These are phyloP conservation scores for Thelonectria blattea DNA, from an alignment of 2,329 filamentous ascomycete genomes.

Conservation along the genomic window DNA sequence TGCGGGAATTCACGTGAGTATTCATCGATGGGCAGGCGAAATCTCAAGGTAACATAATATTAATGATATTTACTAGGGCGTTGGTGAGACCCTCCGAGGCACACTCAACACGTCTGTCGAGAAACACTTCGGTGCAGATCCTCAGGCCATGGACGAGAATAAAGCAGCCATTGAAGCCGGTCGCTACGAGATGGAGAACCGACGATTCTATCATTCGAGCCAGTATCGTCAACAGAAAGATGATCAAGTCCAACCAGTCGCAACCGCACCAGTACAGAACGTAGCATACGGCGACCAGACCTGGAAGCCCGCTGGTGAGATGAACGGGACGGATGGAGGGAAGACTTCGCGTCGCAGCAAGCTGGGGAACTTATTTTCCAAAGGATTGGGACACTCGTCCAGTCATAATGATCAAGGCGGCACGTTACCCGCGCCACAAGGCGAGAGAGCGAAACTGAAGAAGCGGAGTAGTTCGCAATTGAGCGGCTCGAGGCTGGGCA, in stretches of 20 bases:
- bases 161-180: conserved; percentile 33
- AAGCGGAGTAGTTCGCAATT: conserved; percentile 32
- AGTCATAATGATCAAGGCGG: conserved; percentile 6
- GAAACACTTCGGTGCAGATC: conserved; percentile 22
- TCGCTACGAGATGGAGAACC: conserved; percentile 34
- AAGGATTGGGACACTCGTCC: conserved; percentile 9
- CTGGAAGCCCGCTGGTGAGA: not conserved
- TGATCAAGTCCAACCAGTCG: not conserved
- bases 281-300: not conserved
- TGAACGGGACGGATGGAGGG: conserved; percentile 13
- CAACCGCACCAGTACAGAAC: not conserved
- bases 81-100: conserved; percentile 34
- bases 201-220: conserved; percentile 29
- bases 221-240: conserved; percentile 24
- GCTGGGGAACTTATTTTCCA: conserved; percentile 24
- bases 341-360: conserved; percentile 22
- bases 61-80: conserved; percentile 24
- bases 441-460: conserved; percentile 29
- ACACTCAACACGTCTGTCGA: conserved; percentile 35
- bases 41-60: not conserved
- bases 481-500: conserved; percentile 17
- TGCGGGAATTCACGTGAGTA: conserved; percentile 31
- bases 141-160: conserved; percentile 28
- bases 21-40: rapidly evolving
- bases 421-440: not conserved